Evolutionary conservation across 306 rosid genomes (phyloP).

Genomic region (Cicer cuneatum): DNA sequence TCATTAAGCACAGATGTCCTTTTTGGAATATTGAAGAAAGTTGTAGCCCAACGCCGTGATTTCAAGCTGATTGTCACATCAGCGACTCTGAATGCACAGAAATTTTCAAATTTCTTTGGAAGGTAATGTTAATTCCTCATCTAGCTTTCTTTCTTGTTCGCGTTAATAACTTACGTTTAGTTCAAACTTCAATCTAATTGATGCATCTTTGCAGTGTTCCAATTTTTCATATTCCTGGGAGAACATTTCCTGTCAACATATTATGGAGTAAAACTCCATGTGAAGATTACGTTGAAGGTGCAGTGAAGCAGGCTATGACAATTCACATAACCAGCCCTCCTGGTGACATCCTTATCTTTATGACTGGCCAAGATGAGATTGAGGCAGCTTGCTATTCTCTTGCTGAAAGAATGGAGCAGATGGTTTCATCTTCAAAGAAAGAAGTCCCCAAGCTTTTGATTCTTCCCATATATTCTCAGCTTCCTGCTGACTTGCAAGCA

Average conservation of each 20-base stretch:
- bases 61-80: conserved; percentile 96
- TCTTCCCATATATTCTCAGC: conserved; percentile 96
- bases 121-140: conserved; percentile 61
- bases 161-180: conserved; percentile 27
- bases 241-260: conserved; percentile 92
- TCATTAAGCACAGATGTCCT: conserved; percentile 94
- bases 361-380: conserved; percentile 99
- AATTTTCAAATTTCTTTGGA: conserved; percentile 93
- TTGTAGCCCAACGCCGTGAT: conserved; percentile 95
- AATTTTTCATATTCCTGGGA: conserved; percentile 86
- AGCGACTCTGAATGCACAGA: conserved; percentile 92
- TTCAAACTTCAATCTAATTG: conserved; percentile 35
- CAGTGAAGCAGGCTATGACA: conserved; percentile 99
- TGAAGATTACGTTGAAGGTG: conserved; percentile 97
- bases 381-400: conserved; percentile 97
- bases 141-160: conserved; percentile 1
- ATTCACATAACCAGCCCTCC: conserved; percentile 95
- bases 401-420: conserved; percentile 93
- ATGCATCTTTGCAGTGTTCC: conserved; percentile 78
- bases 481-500: conserved; percentile 99
- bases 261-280: conserved; percentile 91
- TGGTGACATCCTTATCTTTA: conserved; percentile 95
- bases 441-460: conserved; percentile 88
- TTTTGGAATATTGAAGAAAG: conserved; percentile 92
- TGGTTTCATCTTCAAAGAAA: conserved; percentile 70